Evolutionary conservation across 108 stramenopile genomes (phyloP).

Genomic region (Pseudonitzschia multistriata): DNA sequence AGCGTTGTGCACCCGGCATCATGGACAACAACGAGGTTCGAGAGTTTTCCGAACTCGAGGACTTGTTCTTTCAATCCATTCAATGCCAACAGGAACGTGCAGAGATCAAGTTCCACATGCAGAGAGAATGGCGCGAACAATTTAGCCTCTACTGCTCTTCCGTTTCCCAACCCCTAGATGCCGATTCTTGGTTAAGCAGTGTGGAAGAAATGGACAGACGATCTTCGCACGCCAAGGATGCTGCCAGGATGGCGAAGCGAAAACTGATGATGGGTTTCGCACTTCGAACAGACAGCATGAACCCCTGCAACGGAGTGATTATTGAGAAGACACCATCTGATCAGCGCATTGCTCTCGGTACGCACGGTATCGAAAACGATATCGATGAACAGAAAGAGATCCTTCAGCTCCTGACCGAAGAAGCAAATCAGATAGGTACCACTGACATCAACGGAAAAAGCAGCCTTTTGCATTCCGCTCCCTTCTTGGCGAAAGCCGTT

Average conservation of each 20-base stretch:
- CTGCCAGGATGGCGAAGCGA: conserved; percentile 67
- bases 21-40: conserved; percentile 48
- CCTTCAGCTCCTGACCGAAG: conserved; percentile 40
- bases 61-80: conserved; percentile 66
- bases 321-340: conserved; percentile 56
- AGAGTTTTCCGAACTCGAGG: conserved; percentile 67
- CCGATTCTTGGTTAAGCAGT: conserved; percentile 69
- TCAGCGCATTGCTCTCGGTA: conserved; percentile 25
- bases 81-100: conserved; percentile 58
- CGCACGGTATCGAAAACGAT: conserved; percentile 27
- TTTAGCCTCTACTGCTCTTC: conserved; percentile 66
- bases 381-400: conserved; percentile 37
- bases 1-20: conserved; percentile 40
- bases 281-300: conserved; percentile 55
- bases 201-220: conserved; percentile 86
- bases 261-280: conserved; percentile 85
- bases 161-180: conserved; percentile 66
- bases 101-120: conserved; percentile 83
- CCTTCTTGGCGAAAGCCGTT: conserved; percentile 67
- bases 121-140: conserved; percentile 79
- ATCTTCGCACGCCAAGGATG: conserved; percentile 64
- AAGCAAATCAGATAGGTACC: conserved; percentile 31
- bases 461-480: conserved; percentile 66
- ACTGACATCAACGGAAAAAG: conserved; percentile 50
- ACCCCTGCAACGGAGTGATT: conserved; percentile 74